phyloP scores from a whole-genome alignment of 768 basidiomycete species.

The Lyophyllum semitale region DNA sequence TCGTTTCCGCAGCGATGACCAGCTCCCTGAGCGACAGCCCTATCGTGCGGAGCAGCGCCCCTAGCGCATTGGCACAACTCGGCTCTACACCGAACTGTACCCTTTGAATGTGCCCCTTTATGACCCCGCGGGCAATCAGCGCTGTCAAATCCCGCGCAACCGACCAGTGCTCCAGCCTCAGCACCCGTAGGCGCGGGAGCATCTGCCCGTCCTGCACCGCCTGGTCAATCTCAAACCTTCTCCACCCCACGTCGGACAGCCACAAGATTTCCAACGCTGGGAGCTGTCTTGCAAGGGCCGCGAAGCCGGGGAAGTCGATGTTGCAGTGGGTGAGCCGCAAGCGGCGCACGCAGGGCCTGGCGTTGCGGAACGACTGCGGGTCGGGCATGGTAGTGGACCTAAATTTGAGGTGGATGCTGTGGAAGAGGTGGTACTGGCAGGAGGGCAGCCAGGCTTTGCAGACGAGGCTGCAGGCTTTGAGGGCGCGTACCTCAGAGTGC shows the following conservation, averaged over 20 bases:
- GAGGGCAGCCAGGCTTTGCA: conserved; percentile 9
- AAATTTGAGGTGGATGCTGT: conserved; percentile 6
- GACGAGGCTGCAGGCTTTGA: conserved; percentile 10
- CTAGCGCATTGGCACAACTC: neutral
- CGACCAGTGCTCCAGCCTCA: conserved; percentile 9
- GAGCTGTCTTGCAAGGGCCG: conserved; percentile 2
- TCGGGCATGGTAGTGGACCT: conserved; percentile 9
- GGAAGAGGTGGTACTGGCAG: conserved; percentile 7
- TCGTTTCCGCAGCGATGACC: conserved; percentile 10
- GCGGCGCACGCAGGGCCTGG: neutral
- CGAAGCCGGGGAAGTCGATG: conserved; percentile 5
- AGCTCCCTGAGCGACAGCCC: conserved; percentile 6
- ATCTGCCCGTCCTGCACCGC: neutral
- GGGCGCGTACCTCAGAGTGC: neutral
- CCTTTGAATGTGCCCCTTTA: conserved; percentile 4
- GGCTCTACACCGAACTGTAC: conserved; percentile 3
- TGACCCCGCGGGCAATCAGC: conserved; percentile 1
- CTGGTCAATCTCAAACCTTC: conserved; percentile 1
- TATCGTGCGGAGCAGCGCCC: conserved; percentile 1
- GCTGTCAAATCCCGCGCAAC: conserved; percentile 6
- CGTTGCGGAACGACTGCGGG: conserved; percentile 7
- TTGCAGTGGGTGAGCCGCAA: conserved; percentile 3
- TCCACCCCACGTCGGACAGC: conserved; percentile 10
- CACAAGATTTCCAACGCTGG: conserved; percentile 3
- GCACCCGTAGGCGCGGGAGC: conserved; percentile 5